phyloP scores from a whole-genome alignment of 352 stramenopile genomes.

The Halophytophthora polymorphica region DNA sequence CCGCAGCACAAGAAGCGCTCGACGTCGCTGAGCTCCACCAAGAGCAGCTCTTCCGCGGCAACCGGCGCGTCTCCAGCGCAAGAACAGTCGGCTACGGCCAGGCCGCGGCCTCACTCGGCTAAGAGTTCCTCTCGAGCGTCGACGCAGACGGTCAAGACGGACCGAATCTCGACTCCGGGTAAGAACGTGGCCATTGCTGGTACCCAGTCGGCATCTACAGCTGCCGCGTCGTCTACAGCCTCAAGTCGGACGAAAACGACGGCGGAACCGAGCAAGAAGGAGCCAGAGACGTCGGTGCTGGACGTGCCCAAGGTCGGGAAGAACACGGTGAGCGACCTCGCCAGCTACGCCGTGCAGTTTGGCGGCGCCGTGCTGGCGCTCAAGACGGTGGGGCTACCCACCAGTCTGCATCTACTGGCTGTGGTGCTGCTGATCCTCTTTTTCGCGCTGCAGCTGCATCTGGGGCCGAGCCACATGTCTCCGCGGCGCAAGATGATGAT shows the following conservation, averaged over 20 bases:
- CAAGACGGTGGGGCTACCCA: slow-evolving; percentile 41
- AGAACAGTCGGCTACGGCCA: neutral
- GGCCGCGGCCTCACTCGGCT: no score
- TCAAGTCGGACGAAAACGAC: neutral
- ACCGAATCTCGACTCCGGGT: no score
- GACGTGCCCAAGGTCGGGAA: slow-evolving; percentile 21
- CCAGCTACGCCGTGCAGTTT: slow-evolving; percentile 49
- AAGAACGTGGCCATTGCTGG: neutral
- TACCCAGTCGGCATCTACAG: neutral
- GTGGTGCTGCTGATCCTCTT: slow-evolving; percentile 48
- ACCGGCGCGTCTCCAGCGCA: slow-evolving; percentile 1
- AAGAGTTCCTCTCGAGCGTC: no score
- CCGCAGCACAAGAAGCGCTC: slow-evolving; percentile 9
- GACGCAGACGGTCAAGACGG: no score
- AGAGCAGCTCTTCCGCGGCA: neutral
- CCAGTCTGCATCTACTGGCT: slow-evolving; percentile 37
- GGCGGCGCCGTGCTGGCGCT: slow-evolving; percentile 45
- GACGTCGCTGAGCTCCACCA: slow-evolving; percentile 12
- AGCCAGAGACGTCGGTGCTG: slow-evolving; percentile 12
- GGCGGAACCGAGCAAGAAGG: slow-evolving; percentile 3
- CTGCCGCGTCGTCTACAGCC: neutral
- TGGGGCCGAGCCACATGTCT: slow-evolving; percentile 57
- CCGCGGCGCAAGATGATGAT: slow-evolving; percentile 70
- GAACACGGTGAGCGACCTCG: slow-evolving; percentile 38
- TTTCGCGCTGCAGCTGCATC: slow-evolving; percentile 48